Percentiles rank a stretch among this genome's conserved stretches.
phyloP scores from a whole-genome alignment of 176 grass and related monocot genomes.

The Elaeis guineensis region DNA sequence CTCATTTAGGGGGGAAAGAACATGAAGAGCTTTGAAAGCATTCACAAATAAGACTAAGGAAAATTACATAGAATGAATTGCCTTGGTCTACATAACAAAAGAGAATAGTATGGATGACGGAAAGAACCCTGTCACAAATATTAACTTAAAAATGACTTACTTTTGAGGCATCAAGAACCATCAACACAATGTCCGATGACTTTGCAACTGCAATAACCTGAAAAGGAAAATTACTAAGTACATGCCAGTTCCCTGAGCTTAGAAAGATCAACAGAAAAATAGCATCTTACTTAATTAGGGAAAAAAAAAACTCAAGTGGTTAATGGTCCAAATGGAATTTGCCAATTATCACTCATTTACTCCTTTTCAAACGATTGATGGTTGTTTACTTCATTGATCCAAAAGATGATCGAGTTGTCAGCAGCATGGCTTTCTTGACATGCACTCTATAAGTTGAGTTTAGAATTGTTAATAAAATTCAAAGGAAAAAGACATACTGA shows the following conservation, averaged over 20 bases:
- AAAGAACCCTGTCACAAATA: neutral
- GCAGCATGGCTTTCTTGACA: too few relatives aligned
- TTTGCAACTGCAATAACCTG: conserved; percentile 98
- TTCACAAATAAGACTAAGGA: too few relatives aligned
- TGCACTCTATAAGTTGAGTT: too few relatives aligned
- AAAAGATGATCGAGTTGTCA: too few relatives aligned
- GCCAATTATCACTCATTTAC: too few relatives aligned
- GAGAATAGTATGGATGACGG: too few relatives aligned
- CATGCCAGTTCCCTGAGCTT: too few relatives aligned
- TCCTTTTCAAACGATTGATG: too few relatives aligned
- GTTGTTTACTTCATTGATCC: too few relatives aligned
- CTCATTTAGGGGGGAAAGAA: too few relatives aligned
- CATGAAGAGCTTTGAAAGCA: too few relatives aligned
- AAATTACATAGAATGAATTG: too few relatives aligned
- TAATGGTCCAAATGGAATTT: neutral
- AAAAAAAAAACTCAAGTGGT: neutral
- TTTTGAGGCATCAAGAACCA: conserved; percentile 97
- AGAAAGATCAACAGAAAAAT: neutral
- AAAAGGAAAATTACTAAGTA: conserved; percentile 16
- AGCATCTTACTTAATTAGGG: neutral
- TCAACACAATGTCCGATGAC: conserved; percentile 98
- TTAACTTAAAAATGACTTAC: conserved; percentile 28
- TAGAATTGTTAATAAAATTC: neutral
- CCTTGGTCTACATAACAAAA: neutral
- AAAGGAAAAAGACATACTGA: neutral